Percentiles rank a stretch among this genome's conserved stretches.
These are phyloP conservation scores for Pterulicium gracile DNA, from an alignment of 1,284 basidiomycete genomes.

Conservation along the genomic window DNA sequence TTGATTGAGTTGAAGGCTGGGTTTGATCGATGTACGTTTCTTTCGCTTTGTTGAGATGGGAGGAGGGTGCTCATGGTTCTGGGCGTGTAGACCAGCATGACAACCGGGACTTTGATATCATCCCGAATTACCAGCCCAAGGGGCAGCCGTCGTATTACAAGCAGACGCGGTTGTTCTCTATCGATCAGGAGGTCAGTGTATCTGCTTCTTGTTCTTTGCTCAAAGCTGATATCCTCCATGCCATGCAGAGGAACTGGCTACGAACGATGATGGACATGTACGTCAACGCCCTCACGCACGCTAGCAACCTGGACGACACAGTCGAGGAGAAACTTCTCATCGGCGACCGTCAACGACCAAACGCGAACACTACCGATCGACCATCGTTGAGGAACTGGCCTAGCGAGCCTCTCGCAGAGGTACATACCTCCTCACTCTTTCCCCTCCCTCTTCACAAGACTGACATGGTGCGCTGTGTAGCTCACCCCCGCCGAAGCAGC, in stretches of 20 bases:
- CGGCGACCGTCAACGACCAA: slow-evolving; percentile 65
- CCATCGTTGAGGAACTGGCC: slow-evolving; percentile 48
- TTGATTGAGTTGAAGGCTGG: slow-evolving; percentile 76
- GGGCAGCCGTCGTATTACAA: slow-evolving; percentile 38
- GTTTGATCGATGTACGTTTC: slow-evolving; percentile 57
- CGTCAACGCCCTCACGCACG: slow-evolving; percentile 62
- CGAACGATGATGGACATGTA: slow-evolving; percentile 63
- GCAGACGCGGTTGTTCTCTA: slow-evolving; percentile 57
- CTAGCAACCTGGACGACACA: slow-evolving; percentile 64
- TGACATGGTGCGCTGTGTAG: slow-evolving; percentile 22
- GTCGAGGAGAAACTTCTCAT: slow-evolving; percentile 71
- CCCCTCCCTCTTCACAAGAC: slow-evolving; percentile 1
- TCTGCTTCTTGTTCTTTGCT: neutral
- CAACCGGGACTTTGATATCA: slow-evolving; percentile 71
- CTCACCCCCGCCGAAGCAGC: slow-evolving; percentile 50
- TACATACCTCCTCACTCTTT: slow-evolving; percentile 39
- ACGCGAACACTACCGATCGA: slow-evolving; percentile 34
- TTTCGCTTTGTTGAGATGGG: slow-evolving; percentile 5
- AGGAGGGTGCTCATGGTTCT: neutral
- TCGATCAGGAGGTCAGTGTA: slow-evolving; percentile 43
- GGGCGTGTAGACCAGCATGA: slow-evolving; percentile 48
- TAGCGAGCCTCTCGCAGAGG: slow-evolving; percentile 34
- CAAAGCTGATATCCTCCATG: neutral
- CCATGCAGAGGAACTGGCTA: slow-evolving; percentile 46
- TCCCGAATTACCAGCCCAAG: slow-evolving; percentile 69